Percentiles rank a stretch among this genome's conserved stretches.
Conservation (phyloP, 2,329 filamentous ascomycete species). For the Aspergillus quadrilineatus region DNA sequence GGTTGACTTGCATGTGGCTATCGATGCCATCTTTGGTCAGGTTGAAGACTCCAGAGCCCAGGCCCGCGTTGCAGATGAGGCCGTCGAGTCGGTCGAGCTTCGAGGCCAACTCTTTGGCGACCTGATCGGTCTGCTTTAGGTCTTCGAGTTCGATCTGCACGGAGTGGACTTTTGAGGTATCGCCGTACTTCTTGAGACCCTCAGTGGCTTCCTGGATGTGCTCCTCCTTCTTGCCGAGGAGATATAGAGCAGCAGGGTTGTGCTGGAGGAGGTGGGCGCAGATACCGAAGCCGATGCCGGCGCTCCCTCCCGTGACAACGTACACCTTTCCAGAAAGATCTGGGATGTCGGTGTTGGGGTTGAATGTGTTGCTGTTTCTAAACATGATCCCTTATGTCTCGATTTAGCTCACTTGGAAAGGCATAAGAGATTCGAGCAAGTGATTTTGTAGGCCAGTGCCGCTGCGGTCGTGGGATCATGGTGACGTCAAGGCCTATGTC, state of each 20-base stretch:
- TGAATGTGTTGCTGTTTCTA: too few relatives aligned
- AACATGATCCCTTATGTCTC: too few relatives aligned
- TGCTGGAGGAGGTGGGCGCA: constrained; percentile 3
- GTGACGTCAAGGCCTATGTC: too few relatives aligned
- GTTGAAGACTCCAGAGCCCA: neutral
- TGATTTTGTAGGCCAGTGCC: too few relatives aligned
- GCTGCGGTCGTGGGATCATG: too few relatives aligned
- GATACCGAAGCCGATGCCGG: neutral
- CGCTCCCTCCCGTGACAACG: neutral
- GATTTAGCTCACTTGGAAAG: too few relatives aligned
- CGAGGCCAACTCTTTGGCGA: neutral
- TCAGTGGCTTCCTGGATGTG: neutral
- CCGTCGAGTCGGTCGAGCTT: constrained; percentile 1
- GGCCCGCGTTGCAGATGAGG: neutral
- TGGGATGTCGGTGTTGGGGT: neutral
- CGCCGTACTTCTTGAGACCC: neutral
- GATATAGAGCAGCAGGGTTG: neutral
- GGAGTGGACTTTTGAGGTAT: neutral
- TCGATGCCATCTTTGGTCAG: neutral
- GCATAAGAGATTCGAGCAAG: too few relatives aligned
- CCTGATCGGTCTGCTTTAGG: neutral
- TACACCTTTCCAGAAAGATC: neutral
- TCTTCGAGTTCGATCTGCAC: constrained; percentile 2
- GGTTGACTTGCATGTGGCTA: constrained; percentile 5
- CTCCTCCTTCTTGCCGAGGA: neutral